Evolutionary conservation across 352 stramenopile species (phyloP), one percentile per base, ranked within the genome.

Genomic region (Aphanomyces euteiches): DNA sequence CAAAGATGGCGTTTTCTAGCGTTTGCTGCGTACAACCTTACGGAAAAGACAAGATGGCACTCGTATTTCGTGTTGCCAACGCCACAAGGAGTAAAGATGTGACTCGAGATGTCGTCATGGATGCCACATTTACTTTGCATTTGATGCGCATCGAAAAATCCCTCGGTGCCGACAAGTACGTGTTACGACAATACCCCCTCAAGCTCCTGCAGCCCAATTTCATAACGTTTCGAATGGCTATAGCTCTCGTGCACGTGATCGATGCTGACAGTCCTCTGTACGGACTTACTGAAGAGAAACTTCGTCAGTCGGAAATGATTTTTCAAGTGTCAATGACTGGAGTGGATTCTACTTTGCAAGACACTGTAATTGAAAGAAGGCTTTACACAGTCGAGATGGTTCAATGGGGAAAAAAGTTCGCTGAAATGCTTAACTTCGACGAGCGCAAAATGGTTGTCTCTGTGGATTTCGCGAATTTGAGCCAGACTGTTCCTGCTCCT

Each of bases 71-170:
- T 38, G 86, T 93, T 28, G 86, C 86, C 15, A 93, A 93, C 69
- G 86, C 86, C 17, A 93, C 86, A 12, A 81, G 90, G 66, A 91
- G 83, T 0, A 80, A 77, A n/a, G 83, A 93, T 58, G 82, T 92
- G 56, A 90, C 83, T 0, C 84, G 86, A 71, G 86, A 93, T 54
- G 86, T 93, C n/a, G 90, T 93, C 72, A 93, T 93, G 86, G 86
- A 93, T 58, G 81, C 84, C 8, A 83, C 78, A 6, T 93, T 93
- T 65, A 89, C 89, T 67, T 76, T 92, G 13, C 90, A 90, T 69
- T 73, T 93, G 56, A 66, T 93, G 65, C 86, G 86, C 13, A 84
- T 93, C 7, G 86, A 92, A 66, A 75, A 81, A 74, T 47, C 38
- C 12, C 5, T 54, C 59, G 40, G 19, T 10, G 40, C 40, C 5